phyloP scores from a whole-genome alignment of 108 stramenopile genomes.

The Craspedostauros australis region DNA sequence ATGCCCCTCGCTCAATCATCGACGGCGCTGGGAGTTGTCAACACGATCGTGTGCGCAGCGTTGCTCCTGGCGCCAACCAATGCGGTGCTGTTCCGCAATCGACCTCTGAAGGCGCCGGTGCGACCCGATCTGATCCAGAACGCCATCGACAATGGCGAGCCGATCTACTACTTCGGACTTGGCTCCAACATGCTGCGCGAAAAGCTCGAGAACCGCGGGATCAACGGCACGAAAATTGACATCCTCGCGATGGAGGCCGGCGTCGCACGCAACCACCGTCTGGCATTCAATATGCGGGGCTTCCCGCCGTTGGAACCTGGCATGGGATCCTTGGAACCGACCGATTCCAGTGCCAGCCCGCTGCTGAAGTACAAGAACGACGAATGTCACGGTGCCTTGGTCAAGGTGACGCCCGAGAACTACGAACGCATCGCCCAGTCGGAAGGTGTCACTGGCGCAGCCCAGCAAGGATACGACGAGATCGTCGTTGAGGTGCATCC shows the following conservation, averaged over 20 bases:
- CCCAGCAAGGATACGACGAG: conserved; percentile 41
- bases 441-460: conserved; percentile 31
- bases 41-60: no score
- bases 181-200: conserved; percentile 42
- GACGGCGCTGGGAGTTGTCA: no score
- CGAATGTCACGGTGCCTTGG: conserved; percentile 57
- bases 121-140: conserved; percentile 24
- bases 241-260: conserved; percentile 27
- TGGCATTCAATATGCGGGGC: conserved; percentile 50
- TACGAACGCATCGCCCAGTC: conserved; percentile 43
- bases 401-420: conserved; percentile 30
- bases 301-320: conserved; percentile 53
- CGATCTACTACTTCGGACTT: conserved; percentile 51
- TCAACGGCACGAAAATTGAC: conserved; percentile 31
- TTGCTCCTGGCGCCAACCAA: no score
- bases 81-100: no score
- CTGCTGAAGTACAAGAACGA: conserved; percentile 21
- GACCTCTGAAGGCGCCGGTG: no score
- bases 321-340: conserved; percentile 45
- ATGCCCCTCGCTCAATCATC: no score
- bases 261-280: conserved; percentile 28
- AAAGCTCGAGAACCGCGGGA: conserved; percentile 38
- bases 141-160: conserved; percentile 13
- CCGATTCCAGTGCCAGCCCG: conserved; percentile 8
- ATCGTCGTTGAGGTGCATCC: conserved; percentile 25